Percentiles rank a stretch among this genome's conserved stretches.
Conservation (phyloP, 2,329 filamentous ascomycete species). For the Esteya vermicola region DNA sequence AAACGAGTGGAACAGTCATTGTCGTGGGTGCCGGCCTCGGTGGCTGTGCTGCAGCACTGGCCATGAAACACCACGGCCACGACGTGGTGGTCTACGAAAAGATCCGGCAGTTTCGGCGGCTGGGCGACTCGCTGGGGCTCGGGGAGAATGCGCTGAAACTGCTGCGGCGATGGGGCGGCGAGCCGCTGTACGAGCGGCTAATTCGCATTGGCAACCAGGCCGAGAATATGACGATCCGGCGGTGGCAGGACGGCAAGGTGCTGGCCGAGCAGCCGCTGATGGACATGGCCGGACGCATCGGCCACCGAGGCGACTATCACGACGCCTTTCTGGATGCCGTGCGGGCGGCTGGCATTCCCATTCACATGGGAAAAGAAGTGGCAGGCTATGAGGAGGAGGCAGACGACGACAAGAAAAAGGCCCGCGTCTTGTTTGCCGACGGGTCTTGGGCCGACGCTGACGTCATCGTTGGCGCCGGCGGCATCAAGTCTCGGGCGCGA, state of each 20-base stretch:
- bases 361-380: constrained; percentile 24
- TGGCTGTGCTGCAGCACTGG: constrained; percentile 32
- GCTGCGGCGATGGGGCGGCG: constrained; percentile 28
- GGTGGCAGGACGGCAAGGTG: constrained; percentile 31
- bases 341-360: constrained; percentile 22
- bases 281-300: constrained; percentile 34
- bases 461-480: constrained; percentile 35
- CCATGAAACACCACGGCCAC: constrained; percentile 30
- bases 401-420: no score
- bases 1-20: no score
- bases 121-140: constrained; percentile 30
- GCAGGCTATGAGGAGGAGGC: constrained; percentile 19
- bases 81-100: constrained; percentile 28
- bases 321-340: constrained; percentile 25
- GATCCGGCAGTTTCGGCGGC: constrained; percentile 24
- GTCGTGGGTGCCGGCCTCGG: constrained; percentile 35
- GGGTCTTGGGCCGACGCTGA: constrained; percentile 26
- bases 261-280: constrained; percentile 31
- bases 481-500: constrained; percentile 34
- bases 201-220: constrained; percentile 31
- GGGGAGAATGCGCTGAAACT: constrained; percentile 32
- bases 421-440: constrained; percentile 17
- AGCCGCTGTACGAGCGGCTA: constrained; percentile 19
- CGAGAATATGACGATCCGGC: constrained; percentile 30
- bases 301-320: constrained; percentile 29